A percentile compares a stretch with the other conserved stretches of the same genome.
phyloP scores from a whole-genome alignment of 1,284 basidiomycete species.

The Ustilago cynodontis region DNA sequence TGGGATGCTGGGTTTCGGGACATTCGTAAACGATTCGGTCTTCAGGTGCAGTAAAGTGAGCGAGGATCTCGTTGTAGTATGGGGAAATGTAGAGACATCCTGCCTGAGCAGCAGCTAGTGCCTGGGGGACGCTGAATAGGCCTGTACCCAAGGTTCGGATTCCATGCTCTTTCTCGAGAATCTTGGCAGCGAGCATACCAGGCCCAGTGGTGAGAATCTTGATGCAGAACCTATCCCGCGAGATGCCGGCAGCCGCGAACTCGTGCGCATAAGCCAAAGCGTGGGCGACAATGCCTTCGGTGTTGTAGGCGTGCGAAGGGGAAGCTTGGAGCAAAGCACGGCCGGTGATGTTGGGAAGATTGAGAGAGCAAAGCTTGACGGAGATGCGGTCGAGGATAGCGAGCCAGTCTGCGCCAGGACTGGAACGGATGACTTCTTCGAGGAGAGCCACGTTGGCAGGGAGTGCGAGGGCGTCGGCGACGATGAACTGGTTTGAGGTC shows the following conservation, averaged over 20 bases:
- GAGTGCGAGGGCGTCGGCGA: constrained; percentile 33
- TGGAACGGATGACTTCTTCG: constrained; percentile 26
- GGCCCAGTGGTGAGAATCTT: constrained; percentile 69
- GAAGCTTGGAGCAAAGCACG: constrained; percentile 36
- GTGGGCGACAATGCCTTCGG: constrained; percentile 29
- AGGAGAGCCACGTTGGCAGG: constrained; percentile 17
- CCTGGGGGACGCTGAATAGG: constrained; percentile 68
- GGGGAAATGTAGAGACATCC: constrained; percentile 67
- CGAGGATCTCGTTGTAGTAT: constrained; percentile 69
- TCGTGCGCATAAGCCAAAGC: constrained; percentile 35
- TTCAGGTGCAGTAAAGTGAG: constrained; percentile 54
- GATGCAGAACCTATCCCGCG: constrained; percentile 66
- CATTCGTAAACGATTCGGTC: constrained; percentile 25
- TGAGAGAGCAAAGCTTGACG: constrained; percentile 32
- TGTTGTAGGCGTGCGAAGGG: constrained; percentile 29
- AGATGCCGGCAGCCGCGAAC: constrained; percentile 25
- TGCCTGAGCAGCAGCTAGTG: constrained; percentile 68
- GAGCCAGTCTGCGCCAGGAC: constrained; percentile 32
- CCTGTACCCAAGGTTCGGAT: constrained; percentile 69
- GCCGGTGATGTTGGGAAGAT: constrained; percentile 33
- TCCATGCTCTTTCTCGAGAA: constrained; percentile 54
- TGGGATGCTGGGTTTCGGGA: constrained; percentile 34
- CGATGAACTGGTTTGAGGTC: constrained; percentile 51
- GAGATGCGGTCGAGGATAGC: constrained; percentile 29
- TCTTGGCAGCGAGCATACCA: constrained; percentile 65